These are phyloP conservation scores for Alternaria alternata DNA, from an alignment of 2,329 filamentous ascomycete species.

Conservation along the genomic window DNA sequence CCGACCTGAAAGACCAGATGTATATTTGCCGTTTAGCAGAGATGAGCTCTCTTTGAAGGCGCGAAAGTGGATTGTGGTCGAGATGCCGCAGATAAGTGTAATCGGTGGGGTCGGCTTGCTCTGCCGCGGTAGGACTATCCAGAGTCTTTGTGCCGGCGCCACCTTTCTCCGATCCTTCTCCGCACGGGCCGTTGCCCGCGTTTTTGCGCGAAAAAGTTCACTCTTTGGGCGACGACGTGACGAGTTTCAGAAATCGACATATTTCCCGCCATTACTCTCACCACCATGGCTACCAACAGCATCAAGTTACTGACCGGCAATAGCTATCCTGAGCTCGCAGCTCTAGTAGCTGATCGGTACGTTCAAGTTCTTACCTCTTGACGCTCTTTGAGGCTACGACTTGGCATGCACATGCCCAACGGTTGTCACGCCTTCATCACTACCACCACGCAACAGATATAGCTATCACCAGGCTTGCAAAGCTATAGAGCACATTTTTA, in stretches of 20 bases:
- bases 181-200: constrained; percentile 29
- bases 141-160: constrained; percentile 17
- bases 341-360: constrained; percentile 72
- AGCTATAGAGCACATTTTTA: background rate
- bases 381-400: constrained; percentile 9
- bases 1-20: background rate
- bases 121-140: constrained; percentile 4
- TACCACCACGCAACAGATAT: background rate
- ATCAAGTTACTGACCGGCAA: constrained; percentile 80
- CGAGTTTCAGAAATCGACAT: constrained; percentile 29
- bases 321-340: constrained; percentile 76
- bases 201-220: constrained; percentile 32
- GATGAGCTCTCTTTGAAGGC: background rate
- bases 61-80: background rate
- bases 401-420: constrained; percentile 20
- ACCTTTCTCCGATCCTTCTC: constrained; percentile 35
- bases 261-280: constrained; percentile 21
- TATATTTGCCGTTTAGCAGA: constrained; percentile 6
- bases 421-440: background rate
- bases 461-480: background rate
- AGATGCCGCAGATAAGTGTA: background rate
- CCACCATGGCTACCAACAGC: constrained; percentile 72
- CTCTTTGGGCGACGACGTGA: constrained; percentile 21
- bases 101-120: constrained; percentile 5
- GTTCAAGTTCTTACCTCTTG: constrained; percentile 28